A percentile compares a stretch with the other conserved stretches of the same genome.
Evolutionary conservation across 345 rosid genomes (phyloP).

Genomic region (Populus deltoides): DNA sequence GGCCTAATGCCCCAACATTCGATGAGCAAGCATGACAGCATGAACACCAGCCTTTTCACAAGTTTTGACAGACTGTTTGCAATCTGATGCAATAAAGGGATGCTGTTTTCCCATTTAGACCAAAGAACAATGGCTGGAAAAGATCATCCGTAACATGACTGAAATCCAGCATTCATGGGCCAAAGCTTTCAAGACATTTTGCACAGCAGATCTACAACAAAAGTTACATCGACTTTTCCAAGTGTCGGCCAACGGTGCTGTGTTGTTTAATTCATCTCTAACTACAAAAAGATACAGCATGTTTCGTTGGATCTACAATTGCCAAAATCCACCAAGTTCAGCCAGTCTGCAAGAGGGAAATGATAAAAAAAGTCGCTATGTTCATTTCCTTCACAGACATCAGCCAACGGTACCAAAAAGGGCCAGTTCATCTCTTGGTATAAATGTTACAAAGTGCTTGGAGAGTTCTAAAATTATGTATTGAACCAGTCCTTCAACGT

Average conservation of each 20-base stretch:
- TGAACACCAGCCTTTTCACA: background rate
- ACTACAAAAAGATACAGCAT: background rate
- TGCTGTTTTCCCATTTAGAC: background rate
- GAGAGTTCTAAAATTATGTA: background rate
- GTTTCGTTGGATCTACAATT: background rate
- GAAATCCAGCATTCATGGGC: background rate
- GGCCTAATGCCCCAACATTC: background rate
- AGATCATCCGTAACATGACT: background rate
- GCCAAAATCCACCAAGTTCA: background rate
- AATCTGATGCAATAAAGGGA: no score
- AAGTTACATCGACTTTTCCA: background rate
- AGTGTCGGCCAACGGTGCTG: background rate
- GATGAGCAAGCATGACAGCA: background rate
- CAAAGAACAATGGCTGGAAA: background rate
- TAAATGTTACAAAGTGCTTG: background rate
- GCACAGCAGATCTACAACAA: background rate
- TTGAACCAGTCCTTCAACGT: background rate
- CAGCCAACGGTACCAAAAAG: background rate
- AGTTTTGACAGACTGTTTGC: no score
- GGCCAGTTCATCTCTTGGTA: background rate
- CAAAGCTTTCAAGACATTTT: background rate
- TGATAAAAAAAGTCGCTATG: background rate
- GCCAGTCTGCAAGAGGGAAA: background rate
- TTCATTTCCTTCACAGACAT: slow-evolving; percentile 1
- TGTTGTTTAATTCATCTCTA: background rate